These are phyloP conservation scores for Endoconidiophora laricicola DNA, from an alignment of 2,329 filamentous ascomycete species.

Conservation along the genomic window DNA sequence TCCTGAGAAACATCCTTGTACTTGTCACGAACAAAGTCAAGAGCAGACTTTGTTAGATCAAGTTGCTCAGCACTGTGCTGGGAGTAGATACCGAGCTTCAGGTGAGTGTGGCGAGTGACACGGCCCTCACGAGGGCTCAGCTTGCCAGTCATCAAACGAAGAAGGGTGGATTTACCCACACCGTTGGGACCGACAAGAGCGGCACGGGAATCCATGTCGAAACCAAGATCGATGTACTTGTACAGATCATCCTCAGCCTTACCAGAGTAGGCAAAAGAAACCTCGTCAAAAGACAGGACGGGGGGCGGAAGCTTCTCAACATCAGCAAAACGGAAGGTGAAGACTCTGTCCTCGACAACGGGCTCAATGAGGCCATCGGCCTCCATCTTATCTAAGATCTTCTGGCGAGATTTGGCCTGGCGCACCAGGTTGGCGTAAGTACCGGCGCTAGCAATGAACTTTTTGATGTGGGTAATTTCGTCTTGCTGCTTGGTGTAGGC, in stretches of 20 bases:
- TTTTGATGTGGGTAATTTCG: constrained; percentile 98
- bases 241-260: constrained; percentile 81
- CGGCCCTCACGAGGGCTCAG: constrained; percentile 67
- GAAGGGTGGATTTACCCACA: constrained; percentile 95
- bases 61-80: constrained; percentile 98
- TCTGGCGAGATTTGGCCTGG: constrained; percentile 97
- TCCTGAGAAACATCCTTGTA: constrained; percentile 81
- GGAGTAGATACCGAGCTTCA: constrained; percentile 96
- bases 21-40: constrained; percentile 96
- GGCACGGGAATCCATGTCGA: constrained; percentile 98
- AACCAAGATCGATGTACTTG: constrained; percentile 91
- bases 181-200: constrained; percentile 95
- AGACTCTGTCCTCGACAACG: constrained; percentile 68
- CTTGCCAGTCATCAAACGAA: constrained; percentile 92
- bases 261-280: constrained; percentile 96
- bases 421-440: constrained; percentile 98
- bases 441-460: constrained; percentile 98
- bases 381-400: constrained; percentile 99
- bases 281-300: constrained; percentile 88
- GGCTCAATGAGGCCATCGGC: constrained; percentile 96
- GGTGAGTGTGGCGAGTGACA: constrained; percentile 85
- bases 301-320: constrained; percentile 98
- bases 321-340: constrained; percentile 95
- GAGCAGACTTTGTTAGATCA: constrained; percentile 89
- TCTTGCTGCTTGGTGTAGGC: constrained; percentile 98